These are phyloP conservation scores for Penicillium sp. DNA, from an alignment of 2,329 filamentous ascomycete species.

Conservation along the genomic window DNA sequence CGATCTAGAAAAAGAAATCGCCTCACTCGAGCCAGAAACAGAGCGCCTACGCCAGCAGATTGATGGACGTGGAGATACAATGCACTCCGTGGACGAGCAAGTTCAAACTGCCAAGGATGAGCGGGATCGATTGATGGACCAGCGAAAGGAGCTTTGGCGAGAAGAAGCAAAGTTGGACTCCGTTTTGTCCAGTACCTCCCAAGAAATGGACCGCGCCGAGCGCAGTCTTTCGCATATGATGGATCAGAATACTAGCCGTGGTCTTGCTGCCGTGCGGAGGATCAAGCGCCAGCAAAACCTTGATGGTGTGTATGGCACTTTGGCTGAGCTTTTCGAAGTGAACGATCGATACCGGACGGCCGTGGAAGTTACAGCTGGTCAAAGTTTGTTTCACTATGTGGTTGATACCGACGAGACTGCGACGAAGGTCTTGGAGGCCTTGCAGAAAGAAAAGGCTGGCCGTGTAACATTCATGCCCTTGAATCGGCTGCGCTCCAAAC, in stretches of 20 bases:
- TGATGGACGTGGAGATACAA: conserved; percentile 74
- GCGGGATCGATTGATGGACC: conserved; percentile 76
- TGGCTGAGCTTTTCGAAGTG: conserved; percentile 90
- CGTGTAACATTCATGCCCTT: conserved; percentile 94
- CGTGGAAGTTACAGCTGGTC: conserved; percentile 88
- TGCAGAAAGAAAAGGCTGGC: conserved; percentile 78
- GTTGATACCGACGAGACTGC: conserved; percentile 91
- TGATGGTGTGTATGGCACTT: conserved; percentile 83
- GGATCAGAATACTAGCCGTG: conserved; percentile 83
- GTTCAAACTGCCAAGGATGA: conserved; percentile 75
- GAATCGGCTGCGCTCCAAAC: conserved; percentile 71
- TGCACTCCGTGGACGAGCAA: conserved; percentile 70
- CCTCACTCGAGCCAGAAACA: conserved; percentile 71
- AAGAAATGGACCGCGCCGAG: conserved; percentile 77
- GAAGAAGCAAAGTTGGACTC: conserved; percentile 86
- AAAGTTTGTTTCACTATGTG: conserved; percentile 92
- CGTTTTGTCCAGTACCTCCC: conserved; percentile 70
- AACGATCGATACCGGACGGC: conserved; percentile 81
- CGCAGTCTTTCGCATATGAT: conserved; percentile 77
- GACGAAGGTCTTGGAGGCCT: conserved; percentile 72
- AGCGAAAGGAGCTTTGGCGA: conserved; percentile 81
- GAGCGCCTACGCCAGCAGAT: conserved; percentile 69
- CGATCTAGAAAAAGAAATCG: conserved; percentile 69
- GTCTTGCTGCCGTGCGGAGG: conserved; percentile 80
- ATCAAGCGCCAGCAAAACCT: conserved; percentile 78